Conservation (phyloP, 441 rosid genomes). For the Aleurites moluccanus region DNA sequence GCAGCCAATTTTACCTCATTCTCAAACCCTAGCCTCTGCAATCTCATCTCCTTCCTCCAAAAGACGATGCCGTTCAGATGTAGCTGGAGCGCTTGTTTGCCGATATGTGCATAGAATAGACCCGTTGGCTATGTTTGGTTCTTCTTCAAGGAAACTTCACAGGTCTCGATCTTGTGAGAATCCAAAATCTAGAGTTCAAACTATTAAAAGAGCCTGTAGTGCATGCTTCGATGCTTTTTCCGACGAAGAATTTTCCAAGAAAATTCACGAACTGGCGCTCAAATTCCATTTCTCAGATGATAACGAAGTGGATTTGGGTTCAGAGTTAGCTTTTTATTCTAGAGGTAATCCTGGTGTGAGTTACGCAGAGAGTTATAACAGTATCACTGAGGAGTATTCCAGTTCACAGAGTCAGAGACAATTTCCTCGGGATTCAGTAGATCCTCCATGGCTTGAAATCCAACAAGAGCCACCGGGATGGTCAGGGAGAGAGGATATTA, state of each 20-base stretch:
- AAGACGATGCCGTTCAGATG: constrained; percentile 23
- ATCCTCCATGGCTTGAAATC: constrained; percentile 47
- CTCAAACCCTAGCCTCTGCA: constrained; percentile 57
- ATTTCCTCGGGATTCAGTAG: constrained; percentile 20
- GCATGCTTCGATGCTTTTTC: constrained; percentile 51
- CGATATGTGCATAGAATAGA: constrained; percentile 42
- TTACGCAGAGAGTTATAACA: neutral
- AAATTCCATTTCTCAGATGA: constrained; percentile 50
- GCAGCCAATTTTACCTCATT: constrained; percentile 47
- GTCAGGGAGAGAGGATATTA: constrained; percentile 23
- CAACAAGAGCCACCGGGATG: constrained; percentile 29
- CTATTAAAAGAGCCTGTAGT: constrained; percentile 49
- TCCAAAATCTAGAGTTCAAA: constrained; percentile 31
- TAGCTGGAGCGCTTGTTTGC: constrained; percentile 28
- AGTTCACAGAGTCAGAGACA: neutral
- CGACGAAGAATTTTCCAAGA: constrained; percentile 66
- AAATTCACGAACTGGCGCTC: constrained; percentile 59
- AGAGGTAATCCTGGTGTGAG: neutral
- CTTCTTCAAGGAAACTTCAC: constrained; percentile 32
- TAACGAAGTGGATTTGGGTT: constrained; percentile 17
- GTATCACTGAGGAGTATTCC: neutral
- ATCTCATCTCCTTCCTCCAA: constrained; percentile 44
- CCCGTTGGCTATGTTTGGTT: constrained; percentile 46
- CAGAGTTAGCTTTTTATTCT: constrained; percentile 22
- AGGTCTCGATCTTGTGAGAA: constrained; percentile 43